Conservation (phyloP, 1,139 yeast species). For the Scheffersomyces cryptocercus region DNA sequence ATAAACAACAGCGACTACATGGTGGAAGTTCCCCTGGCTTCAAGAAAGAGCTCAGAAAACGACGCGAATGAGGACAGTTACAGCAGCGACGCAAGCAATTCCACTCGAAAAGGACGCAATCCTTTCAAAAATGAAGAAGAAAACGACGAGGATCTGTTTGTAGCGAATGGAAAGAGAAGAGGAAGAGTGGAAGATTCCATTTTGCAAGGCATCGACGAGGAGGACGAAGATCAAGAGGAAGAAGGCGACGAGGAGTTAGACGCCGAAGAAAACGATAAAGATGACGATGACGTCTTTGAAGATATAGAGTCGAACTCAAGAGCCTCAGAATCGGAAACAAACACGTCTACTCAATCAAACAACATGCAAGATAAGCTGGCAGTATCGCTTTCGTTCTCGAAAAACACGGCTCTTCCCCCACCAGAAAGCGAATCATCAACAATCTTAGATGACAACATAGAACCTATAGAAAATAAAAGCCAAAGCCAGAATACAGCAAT, state of each 20-base stretch:
- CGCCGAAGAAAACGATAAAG: slow-evolving; percentile 2
- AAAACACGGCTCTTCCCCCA: not conserved
- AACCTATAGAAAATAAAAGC: not conserved
- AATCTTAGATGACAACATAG: slow-evolving; percentile 1
- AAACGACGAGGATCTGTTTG: not conserved
- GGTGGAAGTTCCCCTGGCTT: not conserved
- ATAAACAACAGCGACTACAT: slow-evolving; percentile 44
- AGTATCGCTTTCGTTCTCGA: slow-evolving; percentile 1
- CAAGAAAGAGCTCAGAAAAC: too few relatives aligned
- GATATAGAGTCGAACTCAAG: slow-evolving; percentile 2
- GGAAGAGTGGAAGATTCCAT: too few relatives aligned
- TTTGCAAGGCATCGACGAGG: slow-evolving; percentile 1
- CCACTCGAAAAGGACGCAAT: too few relatives aligned
- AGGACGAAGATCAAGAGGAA: slow-evolving; percentile 1
- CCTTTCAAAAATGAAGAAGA: not conserved
- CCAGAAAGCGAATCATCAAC: not conserved
- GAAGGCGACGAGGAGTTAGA: slow-evolving; percentile 3
- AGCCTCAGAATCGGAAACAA: slow-evolving; percentile 2
- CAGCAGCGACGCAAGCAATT: too few relatives aligned
- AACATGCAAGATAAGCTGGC: not conserved
- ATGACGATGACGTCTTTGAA: slow-evolving; percentile 8
- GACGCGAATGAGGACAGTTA: too few relatives aligned
- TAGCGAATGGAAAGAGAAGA: too few relatives aligned
- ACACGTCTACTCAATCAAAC: not conserved
- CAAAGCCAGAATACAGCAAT: not conserved